These are phyloP conservation scores for Gaultheria prostrata DNA, from an alignment of 148 eudicot genomes.

Conservation along the genomic window DNA sequence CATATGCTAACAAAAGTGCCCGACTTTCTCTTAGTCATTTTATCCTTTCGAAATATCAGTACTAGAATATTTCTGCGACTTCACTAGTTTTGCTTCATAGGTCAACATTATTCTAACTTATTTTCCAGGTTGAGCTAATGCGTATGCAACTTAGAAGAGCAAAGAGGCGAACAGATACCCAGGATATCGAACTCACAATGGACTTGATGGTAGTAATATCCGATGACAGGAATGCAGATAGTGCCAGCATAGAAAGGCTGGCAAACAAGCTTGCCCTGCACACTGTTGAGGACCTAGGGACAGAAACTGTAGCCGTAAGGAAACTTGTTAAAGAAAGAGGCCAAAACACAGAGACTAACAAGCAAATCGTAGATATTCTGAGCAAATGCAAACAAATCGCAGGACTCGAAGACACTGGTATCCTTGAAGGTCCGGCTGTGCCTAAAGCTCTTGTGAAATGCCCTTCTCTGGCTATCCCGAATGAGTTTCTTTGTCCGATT, in stretches of 20 bases:
- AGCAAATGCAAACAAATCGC: slow-evolving; percentile 58
- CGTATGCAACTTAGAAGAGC: slow-evolving; percentile 58
- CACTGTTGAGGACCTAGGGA: slow-evolving; percentile 45
- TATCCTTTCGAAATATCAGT: neutral
- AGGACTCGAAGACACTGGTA: slow-evolving; percentile 44
- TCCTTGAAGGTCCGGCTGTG: slow-evolving; percentile 32
- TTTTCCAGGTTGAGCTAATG: slow-evolving; percentile 56
- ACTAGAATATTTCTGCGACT: neutral
- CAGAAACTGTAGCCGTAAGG: slow-evolving; percentile 46
- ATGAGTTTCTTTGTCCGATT: slow-evolving; percentile 84
- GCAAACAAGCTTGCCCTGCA: slow-evolving; percentile 55
- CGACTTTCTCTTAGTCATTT: neutral
- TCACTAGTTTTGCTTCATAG: neutral
- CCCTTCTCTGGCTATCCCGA: slow-evolving; percentile 43
- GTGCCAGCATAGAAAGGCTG: slow-evolving; percentile 47
- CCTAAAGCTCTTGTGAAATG: slow-evolving; percentile 28
- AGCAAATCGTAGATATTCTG: slow-evolving; percentile 42
- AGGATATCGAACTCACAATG: slow-evolving; percentile 69
- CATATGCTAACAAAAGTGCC: neutral
- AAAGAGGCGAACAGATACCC: slow-evolving; percentile 60
- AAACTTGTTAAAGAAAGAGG: slow-evolving; percentile 53
- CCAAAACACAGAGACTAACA: slow-evolving; percentile 37
- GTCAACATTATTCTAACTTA: neutral
- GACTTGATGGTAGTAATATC: slow-evolving; percentile 51
- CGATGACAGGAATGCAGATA: slow-evolving; percentile 49